Evolutionary conservation across 2,329 filamentous ascomycete species (phyloP).

Genomic region (Coniochaeta sp.): DNA sequence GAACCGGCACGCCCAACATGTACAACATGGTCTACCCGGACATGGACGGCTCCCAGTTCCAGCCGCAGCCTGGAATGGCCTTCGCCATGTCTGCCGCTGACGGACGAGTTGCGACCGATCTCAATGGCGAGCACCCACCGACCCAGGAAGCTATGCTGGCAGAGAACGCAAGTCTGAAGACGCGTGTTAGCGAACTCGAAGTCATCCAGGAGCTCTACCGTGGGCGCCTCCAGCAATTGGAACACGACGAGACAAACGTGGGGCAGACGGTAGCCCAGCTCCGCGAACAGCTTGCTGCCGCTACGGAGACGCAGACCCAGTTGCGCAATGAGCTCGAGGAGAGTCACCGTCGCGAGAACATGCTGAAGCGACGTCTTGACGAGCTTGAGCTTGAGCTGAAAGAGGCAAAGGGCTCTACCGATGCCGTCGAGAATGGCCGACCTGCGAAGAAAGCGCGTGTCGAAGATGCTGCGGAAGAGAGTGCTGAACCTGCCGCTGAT

Average conservation of each 20-base stretch:
- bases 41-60: conserved; percentile 65
- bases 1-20: conserved; percentile 69
- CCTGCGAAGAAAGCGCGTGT: conserved; percentile 22
- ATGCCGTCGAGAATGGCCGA: conserved; percentile 17
- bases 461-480: conserved; percentile 11
- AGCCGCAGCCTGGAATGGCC: conserved; percentile 40
- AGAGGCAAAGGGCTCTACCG: conserved; percentile 20
- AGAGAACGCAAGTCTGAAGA: conserved; percentile 83
- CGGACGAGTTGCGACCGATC: conserved; percentile 41
- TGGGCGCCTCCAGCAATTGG: conserved; percentile 63
- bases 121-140: conserved; percentile 58
- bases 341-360: conserved; percentile 69
- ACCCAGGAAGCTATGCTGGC: conserved; percentile 74
- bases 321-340: conserved; percentile 64
- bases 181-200: conserved; percentile 88
- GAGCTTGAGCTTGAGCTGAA: conserved; percentile 61
- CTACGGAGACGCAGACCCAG: conserved; percentile 30
- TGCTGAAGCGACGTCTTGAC: conserved; percentile 73
- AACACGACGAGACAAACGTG: conserved; percentile 52
- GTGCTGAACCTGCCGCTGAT: not conserved
- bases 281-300: conserved; percentile 45
- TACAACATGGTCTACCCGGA: conserved; percentile 73
- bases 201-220: conserved; percentile 84
- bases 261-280: conserved; percentile 48
- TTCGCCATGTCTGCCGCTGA: conserved; percentile 44